These are phyloP conservation scores for Colletotrichum endophyticum DNA, from an alignment of 2,329 filamentous ascomycete genomes.

Conservation along the genomic window DNA sequence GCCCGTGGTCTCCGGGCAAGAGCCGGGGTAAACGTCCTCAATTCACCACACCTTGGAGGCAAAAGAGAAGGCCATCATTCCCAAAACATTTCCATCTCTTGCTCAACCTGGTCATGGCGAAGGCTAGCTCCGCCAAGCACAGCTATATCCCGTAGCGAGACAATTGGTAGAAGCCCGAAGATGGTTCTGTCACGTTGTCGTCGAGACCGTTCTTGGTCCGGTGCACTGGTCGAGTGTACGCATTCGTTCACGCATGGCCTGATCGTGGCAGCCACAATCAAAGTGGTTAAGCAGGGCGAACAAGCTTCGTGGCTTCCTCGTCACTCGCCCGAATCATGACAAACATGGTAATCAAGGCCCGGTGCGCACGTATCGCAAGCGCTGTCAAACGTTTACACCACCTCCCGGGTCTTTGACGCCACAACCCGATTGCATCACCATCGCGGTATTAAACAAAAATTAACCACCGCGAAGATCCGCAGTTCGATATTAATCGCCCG, in stretches of 20 bases:
- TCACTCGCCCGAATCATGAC: neutral
- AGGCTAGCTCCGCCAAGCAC: neutral
- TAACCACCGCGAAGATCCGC: neutral
- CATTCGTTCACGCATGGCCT: neutral
- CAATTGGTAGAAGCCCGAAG: neutral
- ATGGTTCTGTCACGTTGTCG: neutral
- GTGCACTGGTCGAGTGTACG: neutral
- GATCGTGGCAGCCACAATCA: neutral
- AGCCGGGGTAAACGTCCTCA: neutral
- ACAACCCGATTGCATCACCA: neutral
- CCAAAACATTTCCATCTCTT: neutral
- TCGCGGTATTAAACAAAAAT: neutral
- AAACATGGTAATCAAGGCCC: neutral
- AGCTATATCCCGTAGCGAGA: neutral
- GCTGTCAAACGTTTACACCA: neutral
- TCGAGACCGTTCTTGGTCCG: neutral
- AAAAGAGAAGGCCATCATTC: neutral
- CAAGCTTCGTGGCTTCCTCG: neutral
- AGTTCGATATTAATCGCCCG: neutral
- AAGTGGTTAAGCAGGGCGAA: neutral
- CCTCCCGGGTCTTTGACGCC: neutral
- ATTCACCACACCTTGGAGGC: neutral
- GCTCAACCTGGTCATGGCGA: neutral
- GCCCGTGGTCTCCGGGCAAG: neutral
- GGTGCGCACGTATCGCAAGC: neutral